Evolutionary conservation across 1,284 basidiomycete genomes (phyloP).

Genomic region (Moniliophthora roreri): DNA sequence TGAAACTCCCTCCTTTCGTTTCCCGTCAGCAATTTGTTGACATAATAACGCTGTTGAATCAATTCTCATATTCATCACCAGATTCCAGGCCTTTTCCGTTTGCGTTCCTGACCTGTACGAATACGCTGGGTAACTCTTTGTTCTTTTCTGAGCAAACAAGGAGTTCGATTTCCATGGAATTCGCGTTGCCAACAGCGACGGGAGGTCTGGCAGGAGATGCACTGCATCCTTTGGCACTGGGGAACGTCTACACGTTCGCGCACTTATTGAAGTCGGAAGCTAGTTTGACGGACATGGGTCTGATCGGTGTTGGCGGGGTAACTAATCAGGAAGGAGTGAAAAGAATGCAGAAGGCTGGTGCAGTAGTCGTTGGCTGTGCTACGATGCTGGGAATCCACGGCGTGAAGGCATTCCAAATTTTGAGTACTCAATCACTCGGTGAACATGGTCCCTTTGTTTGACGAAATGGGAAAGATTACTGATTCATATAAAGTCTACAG

Average conservation of each 20-base stretch:
- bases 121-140: constrained; percentile 72
- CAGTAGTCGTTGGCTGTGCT: constrained; percentile 69
- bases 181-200: constrained; percentile 59
- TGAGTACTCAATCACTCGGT: constrained; percentile 23
- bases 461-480: too few relatives aligned
- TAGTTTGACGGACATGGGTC: constrained; percentile 46
- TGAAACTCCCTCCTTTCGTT: constrained; percentile 82
- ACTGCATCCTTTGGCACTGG: constrained; percentile 73
- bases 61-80: constrained; percentile 20
- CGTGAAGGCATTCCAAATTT: constrained; percentile 59
- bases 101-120: constrained; percentile 73
- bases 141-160: constrained; percentile 55
- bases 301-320: constrained; percentile 83
- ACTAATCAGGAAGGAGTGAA: constrained; percentile 52
- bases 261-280: constrained; percentile 42
- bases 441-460: too few relatives aligned
- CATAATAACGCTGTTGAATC: constrained; percentile 44
- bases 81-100: constrained; percentile 33
- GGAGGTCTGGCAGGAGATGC: constrained; percentile 77
- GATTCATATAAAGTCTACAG: too few relatives aligned
- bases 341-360: constrained; percentile 73
- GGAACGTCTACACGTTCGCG: constrained; percentile 67
- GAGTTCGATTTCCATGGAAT: constrained; percentile 23
- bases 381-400: constrained; percentile 71
- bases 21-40: constrained; percentile 60